phyloP scores from a whole-genome alignment of 495 filamentous ascomycete genomes.

The Podospora anserina region DNA sequence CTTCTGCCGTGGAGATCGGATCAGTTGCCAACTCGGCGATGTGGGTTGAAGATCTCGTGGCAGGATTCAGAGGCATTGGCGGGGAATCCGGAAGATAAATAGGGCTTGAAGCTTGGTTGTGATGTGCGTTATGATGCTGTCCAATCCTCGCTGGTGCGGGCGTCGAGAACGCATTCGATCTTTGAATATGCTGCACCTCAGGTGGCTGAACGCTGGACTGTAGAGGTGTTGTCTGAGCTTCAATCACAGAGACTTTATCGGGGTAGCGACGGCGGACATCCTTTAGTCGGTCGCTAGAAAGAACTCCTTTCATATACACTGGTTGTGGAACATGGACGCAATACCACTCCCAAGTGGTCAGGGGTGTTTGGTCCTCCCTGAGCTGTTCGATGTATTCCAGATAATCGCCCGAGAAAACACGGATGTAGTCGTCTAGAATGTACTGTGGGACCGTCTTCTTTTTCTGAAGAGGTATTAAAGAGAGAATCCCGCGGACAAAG shows the following conservation, averaged over 20 bases:
- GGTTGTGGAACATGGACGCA: constrained; percentile 41
- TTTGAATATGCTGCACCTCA: background rate
- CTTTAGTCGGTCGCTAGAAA: constrained; percentile 40
- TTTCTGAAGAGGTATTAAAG: constrained; percentile 48
- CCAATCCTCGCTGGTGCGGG: background rate
- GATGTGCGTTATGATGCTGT: background rate
- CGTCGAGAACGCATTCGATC: background rate
- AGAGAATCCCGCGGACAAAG: constrained; percentile 55
- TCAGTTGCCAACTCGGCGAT: constrained; percentile 3
- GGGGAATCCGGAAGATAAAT: background rate
- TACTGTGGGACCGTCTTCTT: constrained; percentile 42
- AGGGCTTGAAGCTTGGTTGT: background rate
- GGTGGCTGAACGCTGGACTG: background rate
- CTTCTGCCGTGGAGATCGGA: constrained; percentile 7
- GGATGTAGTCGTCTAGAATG: constrained; percentile 68
- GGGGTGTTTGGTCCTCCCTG: constrained; percentile 18
- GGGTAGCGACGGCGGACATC: constrained; percentile 22
- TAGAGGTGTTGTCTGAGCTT: background rate
- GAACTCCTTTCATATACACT: constrained; percentile 34
- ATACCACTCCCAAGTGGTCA: constrained; percentile 45
- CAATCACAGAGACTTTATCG: constrained; percentile 17
- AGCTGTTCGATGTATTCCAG: constrained; percentile 36
- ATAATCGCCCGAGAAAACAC: constrained; percentile 45
- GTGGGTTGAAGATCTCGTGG: background rate
- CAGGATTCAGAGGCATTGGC: background rate